These are phyloP conservation scores for Arachis hypogaea DNA, from an alignment of 306 rosid species.

Conservation along the genomic window DNA sequence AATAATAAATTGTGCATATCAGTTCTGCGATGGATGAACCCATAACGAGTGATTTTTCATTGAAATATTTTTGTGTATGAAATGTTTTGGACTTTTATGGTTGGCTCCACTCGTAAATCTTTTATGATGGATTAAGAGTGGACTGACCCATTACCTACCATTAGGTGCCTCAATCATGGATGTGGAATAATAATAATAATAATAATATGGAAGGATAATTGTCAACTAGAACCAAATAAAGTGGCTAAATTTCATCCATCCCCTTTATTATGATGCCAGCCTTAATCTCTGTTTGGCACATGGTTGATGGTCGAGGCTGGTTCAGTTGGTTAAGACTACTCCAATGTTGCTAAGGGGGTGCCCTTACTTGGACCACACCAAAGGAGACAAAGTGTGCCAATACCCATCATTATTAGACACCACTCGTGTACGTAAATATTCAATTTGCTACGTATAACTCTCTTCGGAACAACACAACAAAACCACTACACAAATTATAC, in stretches of 20 bases:
- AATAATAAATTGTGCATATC: no score
- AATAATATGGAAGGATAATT: conserved; percentile 33
- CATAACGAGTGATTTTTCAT: no score
- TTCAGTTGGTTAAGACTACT: conserved; percentile 26
- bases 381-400: conserved; percentile 52
- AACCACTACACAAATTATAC: no score
- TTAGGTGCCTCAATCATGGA: conserved; percentile 64
- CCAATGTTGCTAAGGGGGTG: not conserved
- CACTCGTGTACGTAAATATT: conserved; percentile 31
- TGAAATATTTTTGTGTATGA: no score
- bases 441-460: conserved; percentile 1
- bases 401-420: conserved; percentile 47
- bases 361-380: conserved; percentile 40
- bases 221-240: conserved; percentile 38
- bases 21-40: no score
- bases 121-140: conserved; percentile 37
- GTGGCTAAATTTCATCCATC: conserved; percentile 33
- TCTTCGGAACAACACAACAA: not conserved
- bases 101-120: conserved; percentile 39
- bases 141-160: conserved; percentile 73
- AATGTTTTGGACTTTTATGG: not conserved
- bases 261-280: conserved; percentile 29
- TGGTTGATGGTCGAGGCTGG: conserved; percentile 19
- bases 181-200: conserved; percentile 1
- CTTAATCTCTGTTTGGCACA: conserved; percentile 34